phyloP scores from a whole-genome alignment of 768 basidiomycete genomes.

The Phanerodontia chrysosporium region DNA sequence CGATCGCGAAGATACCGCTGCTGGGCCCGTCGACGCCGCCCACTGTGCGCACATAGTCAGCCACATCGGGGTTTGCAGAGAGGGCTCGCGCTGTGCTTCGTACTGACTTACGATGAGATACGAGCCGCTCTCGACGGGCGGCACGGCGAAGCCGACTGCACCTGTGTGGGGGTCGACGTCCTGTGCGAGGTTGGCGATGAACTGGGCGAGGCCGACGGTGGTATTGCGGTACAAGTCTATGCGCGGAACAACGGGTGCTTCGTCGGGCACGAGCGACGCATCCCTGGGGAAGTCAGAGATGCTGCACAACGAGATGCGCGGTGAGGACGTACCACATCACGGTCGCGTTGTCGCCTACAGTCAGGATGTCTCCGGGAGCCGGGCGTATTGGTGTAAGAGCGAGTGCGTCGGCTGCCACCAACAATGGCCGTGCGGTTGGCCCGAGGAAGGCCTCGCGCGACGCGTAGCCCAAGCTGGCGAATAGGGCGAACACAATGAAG shows the following conservation, averaged over 20 bases:
- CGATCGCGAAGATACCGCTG: background rate
- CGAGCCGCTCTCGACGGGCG: background rate
- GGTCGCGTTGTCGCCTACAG: too few relatives aligned
- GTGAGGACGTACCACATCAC: too few relatives aligned
- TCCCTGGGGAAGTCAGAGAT: background rate
- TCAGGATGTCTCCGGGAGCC: too few relatives aligned
- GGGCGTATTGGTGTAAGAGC: too few relatives aligned
- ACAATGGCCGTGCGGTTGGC: too few relatives aligned
- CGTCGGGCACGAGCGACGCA: background rate
- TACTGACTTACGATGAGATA: background rate
- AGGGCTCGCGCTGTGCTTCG: background rate
- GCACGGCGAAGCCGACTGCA: background rate
- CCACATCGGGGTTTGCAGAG: background rate
- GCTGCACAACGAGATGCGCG: too few relatives aligned
- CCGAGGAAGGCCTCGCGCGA: too few relatives aligned
- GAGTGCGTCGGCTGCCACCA: too few relatives aligned
- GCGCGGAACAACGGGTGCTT: background rate
- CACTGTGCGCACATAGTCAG: background rate
- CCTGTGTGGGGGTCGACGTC: background rate
- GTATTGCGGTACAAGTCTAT: background rate
- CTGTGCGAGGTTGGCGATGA: background rate
- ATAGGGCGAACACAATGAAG: too few relatives aligned
- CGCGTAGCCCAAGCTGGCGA: too few relatives aligned
- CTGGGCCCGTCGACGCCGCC: background rate
- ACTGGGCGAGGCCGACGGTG: background rate